Conservation (phyloP, 2,329 filamentous ascomycete species). For the Coleophoma crateriformis region DNA sequence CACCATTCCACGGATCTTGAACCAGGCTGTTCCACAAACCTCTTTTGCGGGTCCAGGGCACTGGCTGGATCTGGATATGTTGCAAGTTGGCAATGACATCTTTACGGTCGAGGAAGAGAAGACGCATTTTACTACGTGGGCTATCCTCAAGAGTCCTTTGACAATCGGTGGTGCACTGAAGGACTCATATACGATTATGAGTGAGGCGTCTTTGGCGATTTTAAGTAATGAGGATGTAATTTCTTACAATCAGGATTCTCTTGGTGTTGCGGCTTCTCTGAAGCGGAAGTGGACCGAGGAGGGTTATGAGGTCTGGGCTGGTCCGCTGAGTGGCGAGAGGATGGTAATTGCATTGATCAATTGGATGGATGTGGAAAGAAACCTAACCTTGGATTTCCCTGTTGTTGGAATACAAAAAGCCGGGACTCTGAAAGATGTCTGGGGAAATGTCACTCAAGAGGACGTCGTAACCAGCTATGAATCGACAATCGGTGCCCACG, state of each 20-base stretch:
- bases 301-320: conserved; percentile 21
- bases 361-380: conserved; percentile 8
- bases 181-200: conserved; percentile 12
- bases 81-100: conserved; percentile 31
- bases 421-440: conserved; percentile 15
- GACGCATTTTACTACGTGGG: conserved; percentile 36
- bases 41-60: conserved; percentile 30
- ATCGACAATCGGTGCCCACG: conserved; percentile 13
- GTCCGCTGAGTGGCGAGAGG: conserved; percentile 14
- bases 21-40: conserved; percentile 33
- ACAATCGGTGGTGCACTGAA: conserved; percentile 20
- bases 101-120: conserved; percentile 31
- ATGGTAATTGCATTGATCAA: conserved; percentile 19
- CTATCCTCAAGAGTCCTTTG: conserved; percentile 29
- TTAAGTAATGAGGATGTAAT: conserved; percentile 18
- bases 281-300: conserved; percentile 17
- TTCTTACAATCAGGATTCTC: conserved; percentile 19
- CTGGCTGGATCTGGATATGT: conserved; percentile 38
- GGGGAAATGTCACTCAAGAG: conserved; percentile 7
- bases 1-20: conserved; percentile 32
- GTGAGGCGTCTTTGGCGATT: conserved; percentile 8
- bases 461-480: conserved; percentile 17
- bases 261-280: conserved; percentile 18
- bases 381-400: conserved; percentile 16
- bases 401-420: conserved; percentile 18